Percentiles rank a stretch among this genome's conserved stretches.
Conservation (phyloP, 108 stramenopile species). For the Cyclotella sp. region DNA sequence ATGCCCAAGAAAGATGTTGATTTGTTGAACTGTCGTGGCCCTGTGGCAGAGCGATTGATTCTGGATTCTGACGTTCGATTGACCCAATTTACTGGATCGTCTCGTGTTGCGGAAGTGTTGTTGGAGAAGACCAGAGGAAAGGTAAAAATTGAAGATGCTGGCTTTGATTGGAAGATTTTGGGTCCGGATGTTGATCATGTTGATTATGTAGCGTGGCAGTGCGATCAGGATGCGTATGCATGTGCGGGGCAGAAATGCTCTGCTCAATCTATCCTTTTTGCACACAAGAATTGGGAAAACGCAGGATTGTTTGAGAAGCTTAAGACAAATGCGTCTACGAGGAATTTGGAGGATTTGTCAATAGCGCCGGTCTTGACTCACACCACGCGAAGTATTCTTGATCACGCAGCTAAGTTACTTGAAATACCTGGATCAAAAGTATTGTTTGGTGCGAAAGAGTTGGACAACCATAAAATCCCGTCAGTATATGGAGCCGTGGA, state of each 20-base stretch:
- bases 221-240: constrained; percentile 99
- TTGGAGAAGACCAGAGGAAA: constrained; percentile 86
- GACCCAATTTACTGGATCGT: constrained; percentile 97
- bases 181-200: constrained; percentile 93
- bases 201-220: constrained; percentile 97
- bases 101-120: constrained; percentile 86
- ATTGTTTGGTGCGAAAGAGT: constrained; percentile 92
- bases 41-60: constrained; percentile 88
- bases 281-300: constrained; percentile 92
- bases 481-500: constrained; percentile 93
- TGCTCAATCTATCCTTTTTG: constrained; percentile 95
- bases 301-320: constrained; percentile 89
- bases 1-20: constrained; percentile 91
- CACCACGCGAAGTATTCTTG: constrained; percentile 85
- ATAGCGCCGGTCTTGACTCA: constrained; percentile 95
- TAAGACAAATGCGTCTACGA: constrained; percentile 71
- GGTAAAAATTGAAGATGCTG: constrained; percentile 97
- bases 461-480: constrained; percentile 88
- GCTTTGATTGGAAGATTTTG: constrained; percentile 98
- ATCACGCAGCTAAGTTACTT: constrained; percentile 79
- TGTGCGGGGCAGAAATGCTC: constrained; percentile 98
- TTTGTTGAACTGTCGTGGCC: constrained; percentile 91
- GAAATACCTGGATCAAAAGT: constrained; percentile 88
- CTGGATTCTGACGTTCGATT: constrained; percentile 80
- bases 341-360: constrained; percentile 88